Conservation (phyloP, 2,329 filamentous ascomycete species). For the Thielaviopsis punctulata region DNA sequence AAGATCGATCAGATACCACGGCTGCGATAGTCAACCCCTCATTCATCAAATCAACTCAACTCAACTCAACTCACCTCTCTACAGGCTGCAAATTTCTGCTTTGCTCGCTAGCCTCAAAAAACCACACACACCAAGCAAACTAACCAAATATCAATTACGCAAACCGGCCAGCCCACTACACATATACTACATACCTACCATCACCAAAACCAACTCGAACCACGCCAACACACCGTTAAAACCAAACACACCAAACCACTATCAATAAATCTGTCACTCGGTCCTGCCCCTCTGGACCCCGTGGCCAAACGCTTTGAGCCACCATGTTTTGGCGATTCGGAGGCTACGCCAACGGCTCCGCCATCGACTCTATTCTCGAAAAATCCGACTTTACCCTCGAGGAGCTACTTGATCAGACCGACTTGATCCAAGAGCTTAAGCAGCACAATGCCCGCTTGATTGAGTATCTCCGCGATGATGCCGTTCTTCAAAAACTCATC, state of each 20-base stretch:
- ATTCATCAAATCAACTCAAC: too few species aligned
- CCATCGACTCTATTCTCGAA: slow-evolving; percentile 91
- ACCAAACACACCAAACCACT: neutral
- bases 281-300: slow-evolving; percentile 18
- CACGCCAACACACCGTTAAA: neutral
- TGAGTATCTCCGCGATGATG: slow-evolving; percentile 81
- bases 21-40: too few species aligned
- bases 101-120: too few species aligned
- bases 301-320: slow-evolving; percentile 19
- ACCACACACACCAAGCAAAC: too few species aligned
- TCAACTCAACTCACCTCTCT: too few species aligned
- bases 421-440: slow-evolving; percentile 93
- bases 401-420: slow-evolving; percentile 87
- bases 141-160: too few species aligned
- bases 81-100: too few species aligned
- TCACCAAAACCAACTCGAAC: too few species aligned
- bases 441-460: slow-evolving; percentile 96
- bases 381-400: slow-evolving; percentile 92
- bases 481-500: slow-evolving; percentile 67
- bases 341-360: slow-evolving; percentile 92
- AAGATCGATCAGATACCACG: too few species aligned
- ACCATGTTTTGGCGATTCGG: slow-evolving; percentile 99
- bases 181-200: too few species aligned
- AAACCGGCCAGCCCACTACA: too few species aligned
- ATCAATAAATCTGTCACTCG: neutral